phyloP scores from a whole-genome alignment of 192 early-diverging fungal species.

The Phycomyces nitens region DNA sequence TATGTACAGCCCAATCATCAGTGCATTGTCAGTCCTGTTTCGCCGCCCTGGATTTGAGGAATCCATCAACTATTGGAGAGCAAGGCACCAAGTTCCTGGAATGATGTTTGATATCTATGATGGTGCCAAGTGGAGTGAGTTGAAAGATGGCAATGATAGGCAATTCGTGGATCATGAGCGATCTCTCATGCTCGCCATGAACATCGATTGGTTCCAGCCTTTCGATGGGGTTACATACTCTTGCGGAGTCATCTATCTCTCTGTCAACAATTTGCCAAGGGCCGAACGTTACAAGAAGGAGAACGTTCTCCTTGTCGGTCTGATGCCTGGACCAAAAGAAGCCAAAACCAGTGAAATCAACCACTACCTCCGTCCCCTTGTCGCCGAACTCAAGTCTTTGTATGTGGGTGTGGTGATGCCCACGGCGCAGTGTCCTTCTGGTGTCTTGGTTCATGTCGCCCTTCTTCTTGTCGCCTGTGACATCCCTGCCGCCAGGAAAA shows the following conservation, averaged over 20 bases:
- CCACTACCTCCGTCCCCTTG: background rate
- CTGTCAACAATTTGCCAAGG: constrained; percentile 5
- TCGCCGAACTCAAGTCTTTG: background rate
- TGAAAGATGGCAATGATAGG: background rate
- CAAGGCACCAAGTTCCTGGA: too few species aligned
- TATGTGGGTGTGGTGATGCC: background rate
- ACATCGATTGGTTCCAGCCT: constrained; percentile 8
- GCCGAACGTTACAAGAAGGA: background rate
- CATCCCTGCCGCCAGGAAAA: too few species aligned
- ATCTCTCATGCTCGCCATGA: background rate
- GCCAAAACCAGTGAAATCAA: background rate
- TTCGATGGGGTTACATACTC: background rate
- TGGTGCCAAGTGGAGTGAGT: background rate
- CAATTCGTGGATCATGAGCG: background rate
- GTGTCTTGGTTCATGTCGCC: too few species aligned
- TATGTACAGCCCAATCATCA: too few species aligned
- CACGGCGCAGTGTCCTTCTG: too few species aligned
- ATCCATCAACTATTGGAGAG: too few species aligned
- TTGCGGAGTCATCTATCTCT: background rate
- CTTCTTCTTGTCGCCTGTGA: too few species aligned
- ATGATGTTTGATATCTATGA: background rate
- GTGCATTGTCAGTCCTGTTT: too few species aligned
- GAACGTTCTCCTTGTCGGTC: background rate
- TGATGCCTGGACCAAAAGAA: constrained; percentile 10
- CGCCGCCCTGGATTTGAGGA: too few species aligned